These are phyloP conservation scores for Lentithecium fluviatile DNA, from an alignment of 495 filamentous ascomycete species.

Conservation along the genomic window DNA sequence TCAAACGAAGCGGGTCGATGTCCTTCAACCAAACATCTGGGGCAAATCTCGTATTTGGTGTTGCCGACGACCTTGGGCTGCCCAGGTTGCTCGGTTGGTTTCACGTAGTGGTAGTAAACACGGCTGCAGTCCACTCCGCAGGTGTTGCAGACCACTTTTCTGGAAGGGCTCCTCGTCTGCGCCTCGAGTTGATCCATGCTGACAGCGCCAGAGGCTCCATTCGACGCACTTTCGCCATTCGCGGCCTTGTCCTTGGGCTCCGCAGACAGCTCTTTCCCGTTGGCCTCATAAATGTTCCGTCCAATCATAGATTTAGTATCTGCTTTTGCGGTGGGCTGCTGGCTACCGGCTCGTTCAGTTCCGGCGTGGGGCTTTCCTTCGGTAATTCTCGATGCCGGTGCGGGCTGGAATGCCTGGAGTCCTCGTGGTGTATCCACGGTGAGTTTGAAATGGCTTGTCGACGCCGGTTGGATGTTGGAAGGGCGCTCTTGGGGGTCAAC, in stretches of 20 bases:
- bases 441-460: conserved; percentile 94
- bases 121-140: conserved; percentile 93
- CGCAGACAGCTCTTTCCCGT: conserved; percentile 72
- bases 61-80: conserved; percentile 56
- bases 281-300: conserved; percentile 92
- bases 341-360: conserved; percentile 73
- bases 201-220: conserved; percentile 51
- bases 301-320: conserved; percentile 87
- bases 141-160: conserved; percentile 77
- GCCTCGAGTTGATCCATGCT: conserved; percentile 61
- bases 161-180: conserved; percentile 59
- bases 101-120: conserved; percentile 82
- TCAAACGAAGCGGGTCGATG: conserved; percentile 72
- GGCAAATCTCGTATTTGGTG: conserved; percentile 80
- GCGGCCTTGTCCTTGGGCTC: conserved; percentile 56
- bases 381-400: conserved; percentile 69
- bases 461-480: conserved; percentile 92
- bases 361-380: conserved; percentile 68
- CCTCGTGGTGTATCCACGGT: conserved; percentile 93
- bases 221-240: conserved; percentile 69
- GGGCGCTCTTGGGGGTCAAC: conserved; percentile 93
- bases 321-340: conserved; percentile 66
- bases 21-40: conserved; percentile 81
- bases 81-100: conserved; percentile 56
- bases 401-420: conserved; percentile 90